phyloP scores from a whole-genome alignment of 768 basidiomycete species.

The Lactarius hengduanensis region DNA sequence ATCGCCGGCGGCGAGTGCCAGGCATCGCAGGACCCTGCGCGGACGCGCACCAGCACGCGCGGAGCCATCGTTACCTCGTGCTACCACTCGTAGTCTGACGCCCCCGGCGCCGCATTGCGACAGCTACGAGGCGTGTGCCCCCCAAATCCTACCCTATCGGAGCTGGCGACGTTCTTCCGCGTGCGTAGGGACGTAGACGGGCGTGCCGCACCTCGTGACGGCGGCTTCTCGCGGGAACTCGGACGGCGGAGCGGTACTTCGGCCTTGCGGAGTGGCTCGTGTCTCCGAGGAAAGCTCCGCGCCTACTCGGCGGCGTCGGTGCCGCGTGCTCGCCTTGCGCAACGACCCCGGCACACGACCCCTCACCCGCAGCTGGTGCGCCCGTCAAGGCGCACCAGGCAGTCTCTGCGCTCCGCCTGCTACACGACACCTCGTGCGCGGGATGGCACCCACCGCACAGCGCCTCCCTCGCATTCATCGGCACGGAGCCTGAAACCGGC shows the following conservation, averaged over 20 bases:
- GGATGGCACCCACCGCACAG: conserved; percentile 39
- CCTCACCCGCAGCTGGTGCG: conserved; percentile 34
- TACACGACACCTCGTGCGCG: conserved; percentile 46
- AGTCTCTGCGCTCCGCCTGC: conserved; percentile 48
- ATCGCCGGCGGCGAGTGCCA: conserved; percentile 31
- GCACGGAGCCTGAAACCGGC: conserved; percentile 46
- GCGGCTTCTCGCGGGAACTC: conserved; percentile 52
- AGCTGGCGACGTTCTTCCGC: conserved; percentile 55
- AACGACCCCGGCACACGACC: conserved; percentile 37
- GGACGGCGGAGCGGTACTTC: conserved; percentile 54
- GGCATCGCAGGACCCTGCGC: conserved; percentile 50
- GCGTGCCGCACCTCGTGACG: conserved; percentile 47
- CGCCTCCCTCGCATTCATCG: conserved; percentile 48
- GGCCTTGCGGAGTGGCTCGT: conserved; percentile 72
- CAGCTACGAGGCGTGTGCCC: conserved; percentile 56
- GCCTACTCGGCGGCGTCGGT: conserved; percentile 63
- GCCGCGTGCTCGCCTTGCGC: conserved; percentile 38
- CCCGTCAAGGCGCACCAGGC: conserved; percentile 50
- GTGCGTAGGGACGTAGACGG: conserved; percentile 56
- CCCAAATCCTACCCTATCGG: conserved; percentile 49
- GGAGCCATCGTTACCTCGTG: conserved; percentile 54
- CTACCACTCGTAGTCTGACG: conserved; percentile 42
- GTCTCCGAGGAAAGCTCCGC: conserved; percentile 59
- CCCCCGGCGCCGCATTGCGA: conserved; percentile 40
- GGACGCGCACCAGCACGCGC: conserved; percentile 55